These are phyloP conservation scores for Nothophoma quercina DNA, from an alignment of 2,329 filamentous ascomycete species.

Conservation along the genomic window DNA sequence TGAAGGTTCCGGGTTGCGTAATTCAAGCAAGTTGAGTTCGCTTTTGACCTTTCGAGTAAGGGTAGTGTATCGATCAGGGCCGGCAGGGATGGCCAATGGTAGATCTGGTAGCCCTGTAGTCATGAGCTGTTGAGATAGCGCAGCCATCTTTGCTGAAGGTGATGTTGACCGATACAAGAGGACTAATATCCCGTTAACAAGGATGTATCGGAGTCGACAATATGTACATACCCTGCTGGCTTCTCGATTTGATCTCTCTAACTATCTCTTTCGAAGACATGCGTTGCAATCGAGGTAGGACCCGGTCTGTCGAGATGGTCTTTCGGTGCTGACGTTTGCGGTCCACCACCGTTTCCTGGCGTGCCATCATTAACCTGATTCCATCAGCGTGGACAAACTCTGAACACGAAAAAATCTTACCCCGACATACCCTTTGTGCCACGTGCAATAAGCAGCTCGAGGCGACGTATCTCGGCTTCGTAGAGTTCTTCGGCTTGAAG, in stretches of 20 bases:
- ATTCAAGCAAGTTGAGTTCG: constrained; percentile 34
- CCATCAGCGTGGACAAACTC: constrained; percentile 4
- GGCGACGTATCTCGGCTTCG: constrained; percentile 52
- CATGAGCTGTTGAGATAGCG: constrained; percentile 50
- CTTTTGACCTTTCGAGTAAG: constrained; percentile 43
- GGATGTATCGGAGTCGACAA: background rate
- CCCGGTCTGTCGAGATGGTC: constrained; percentile 20
- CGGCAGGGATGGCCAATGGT: constrained; percentile 45
- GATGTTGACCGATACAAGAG: constrained; percentile 41
- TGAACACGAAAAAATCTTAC: constrained; percentile 14
- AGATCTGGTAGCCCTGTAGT: constrained; percentile 35
- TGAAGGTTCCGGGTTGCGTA: constrained; percentile 8
- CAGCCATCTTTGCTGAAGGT: constrained; percentile 50
- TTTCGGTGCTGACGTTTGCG: constrained; percentile 35
- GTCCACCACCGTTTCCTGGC: constrained; percentile 51
- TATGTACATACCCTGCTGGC: constrained; percentile 32
- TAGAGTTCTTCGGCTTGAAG: constrained; percentile 45
- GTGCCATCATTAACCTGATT: constrained; percentile 48
- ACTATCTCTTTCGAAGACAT: constrained; percentile 33
- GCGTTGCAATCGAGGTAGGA: constrained; percentile 13
- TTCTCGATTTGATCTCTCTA: constrained; percentile 32
- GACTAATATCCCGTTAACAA: constrained; percentile 22
- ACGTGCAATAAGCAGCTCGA: constrained; percentile 55
- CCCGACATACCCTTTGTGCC: constrained; percentile 52
- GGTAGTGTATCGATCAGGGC: constrained; percentile 10